Base-by-base conservation (phyloP, 2,329 filamentous ascomycete genomes). In the Cladosporium sp. region DNA sequence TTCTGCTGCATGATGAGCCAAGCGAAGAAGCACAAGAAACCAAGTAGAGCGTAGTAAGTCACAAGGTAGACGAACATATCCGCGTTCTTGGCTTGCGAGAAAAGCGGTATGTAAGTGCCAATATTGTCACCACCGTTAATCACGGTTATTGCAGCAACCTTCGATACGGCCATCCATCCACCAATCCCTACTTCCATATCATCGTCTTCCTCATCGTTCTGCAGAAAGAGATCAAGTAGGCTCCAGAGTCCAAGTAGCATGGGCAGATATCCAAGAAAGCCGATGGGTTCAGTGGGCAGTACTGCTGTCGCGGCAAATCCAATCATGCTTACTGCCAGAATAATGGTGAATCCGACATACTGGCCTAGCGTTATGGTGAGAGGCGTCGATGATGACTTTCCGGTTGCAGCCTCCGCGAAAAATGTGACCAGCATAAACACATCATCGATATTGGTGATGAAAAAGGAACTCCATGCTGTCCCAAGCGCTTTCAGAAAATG, bases 371-470 rank as follows among this genome's bases (percentile, higher is more conserved):
- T 34, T 6, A 51, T 51, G 7, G 22, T 45, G 19, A 51, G 41
- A 15, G 49, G 32, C n/a, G 49, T 51, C 18, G 47, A 6, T 13
- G 47, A 5, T 34, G 41, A 39, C 8, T 50, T 47, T 53, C 59
- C 63, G 7, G 62, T 61, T 8, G 65, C 52, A 5, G 66, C 57
- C 47, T 69, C 66, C 27, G 66, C 64, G 49, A 68, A 68, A 56
- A 69, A 69, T 47, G 67, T 68, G 42, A 67, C 65, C 7, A 69
- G 59, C 30, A 69, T 66, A 57, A 70, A 70, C n/a, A 66, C 49
- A 57, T 69, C 64, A 61, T 61, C 59, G 45, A 61, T 58, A 34
- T 61, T 61, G 44, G 59, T 61, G 17, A 60, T 41, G 18, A 54
- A 53, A 48, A 61, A 61, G 30, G 54, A 47, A 36, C 49, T 51